Conservation (phyloP, 148 eudicot genomes). For the Dysphania ambrosioides region DNA sequence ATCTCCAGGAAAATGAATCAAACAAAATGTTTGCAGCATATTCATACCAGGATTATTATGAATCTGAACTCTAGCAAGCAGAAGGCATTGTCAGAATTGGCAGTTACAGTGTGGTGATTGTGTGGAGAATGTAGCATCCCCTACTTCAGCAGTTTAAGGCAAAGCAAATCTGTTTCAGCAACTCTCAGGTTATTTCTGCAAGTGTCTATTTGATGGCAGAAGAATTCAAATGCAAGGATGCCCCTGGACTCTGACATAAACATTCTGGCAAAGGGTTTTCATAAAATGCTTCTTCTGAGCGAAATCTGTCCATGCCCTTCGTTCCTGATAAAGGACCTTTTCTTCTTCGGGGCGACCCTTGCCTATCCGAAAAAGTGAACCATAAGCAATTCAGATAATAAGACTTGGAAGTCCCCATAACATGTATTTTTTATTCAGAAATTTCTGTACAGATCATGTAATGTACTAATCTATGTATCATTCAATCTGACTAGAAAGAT, state of each 20-base stretch:
- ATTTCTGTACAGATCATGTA: not conserved
- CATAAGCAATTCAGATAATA: not conserved
- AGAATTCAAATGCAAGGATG: conserved; percentile 13
- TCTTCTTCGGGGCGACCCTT: conserved; percentile 89
- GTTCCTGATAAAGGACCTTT: conserved; percentile 91
- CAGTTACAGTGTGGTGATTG: not conserved
- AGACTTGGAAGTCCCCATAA: not conserved
- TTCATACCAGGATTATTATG: not conserved
- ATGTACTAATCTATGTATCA: not conserved
- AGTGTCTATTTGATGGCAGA: conserved; percentile 22
- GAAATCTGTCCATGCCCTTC: conserved; percentile 84
- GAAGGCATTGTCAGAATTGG: not conserved
- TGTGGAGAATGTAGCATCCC: not conserved
- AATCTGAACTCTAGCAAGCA: not conserved
- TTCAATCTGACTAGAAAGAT: no score
- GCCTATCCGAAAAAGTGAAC: conserved; percentile 42
- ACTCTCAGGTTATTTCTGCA: not conserved
- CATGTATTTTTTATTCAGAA: not conserved
- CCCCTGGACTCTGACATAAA: conserved; percentile 46
- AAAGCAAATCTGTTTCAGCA: not conserved
- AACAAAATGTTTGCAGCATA: not conserved
- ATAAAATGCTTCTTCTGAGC: conserved; percentile 91
- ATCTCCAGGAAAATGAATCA: not conserved
- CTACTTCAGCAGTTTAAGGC: not conserved
- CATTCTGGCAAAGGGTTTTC: conserved; percentile 96